These are phyloP conservation scores for Globisporangium cylindrosporum DNA, from an alignment of 352 stramenopile genomes.

Conservation along the genomic window DNA sequence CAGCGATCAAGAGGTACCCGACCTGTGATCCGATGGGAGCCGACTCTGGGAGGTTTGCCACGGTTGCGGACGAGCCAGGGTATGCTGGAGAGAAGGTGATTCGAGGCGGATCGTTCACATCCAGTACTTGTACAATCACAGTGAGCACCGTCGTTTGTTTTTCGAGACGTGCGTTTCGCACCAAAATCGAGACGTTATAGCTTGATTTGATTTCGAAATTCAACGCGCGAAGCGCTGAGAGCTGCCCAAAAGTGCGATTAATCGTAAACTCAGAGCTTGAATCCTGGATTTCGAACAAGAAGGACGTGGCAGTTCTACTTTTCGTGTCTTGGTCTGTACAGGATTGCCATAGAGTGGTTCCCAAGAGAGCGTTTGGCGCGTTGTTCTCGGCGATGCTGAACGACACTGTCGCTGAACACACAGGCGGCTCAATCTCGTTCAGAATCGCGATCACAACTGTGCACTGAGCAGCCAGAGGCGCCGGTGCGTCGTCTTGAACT, in stretches of 20 bases:
- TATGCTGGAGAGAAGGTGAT: background rate
- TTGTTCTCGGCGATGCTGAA: constrained; percentile 27
- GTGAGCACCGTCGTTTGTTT: constrained; percentile 21
- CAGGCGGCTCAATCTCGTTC: constrained; percentile 28
- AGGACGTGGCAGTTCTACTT: constrained; percentile 18
- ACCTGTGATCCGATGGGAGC: constrained; percentile 4
- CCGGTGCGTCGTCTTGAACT: constrained; percentile 43
- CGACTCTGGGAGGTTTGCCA: constrained; percentile 8
- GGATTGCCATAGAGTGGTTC: constrained; percentile 32
- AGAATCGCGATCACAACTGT: constrained; percentile 34
- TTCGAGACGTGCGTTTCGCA: constrained; percentile 27
- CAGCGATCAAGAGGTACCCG: background rate
- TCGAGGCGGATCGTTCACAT: constrained; percentile 9
- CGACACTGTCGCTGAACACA: constrained; percentile 3
- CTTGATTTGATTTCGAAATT: constrained; percentile 29
- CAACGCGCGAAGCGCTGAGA: constrained; percentile 14
- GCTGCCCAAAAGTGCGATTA: constrained; percentile 21
- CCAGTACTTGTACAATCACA: constrained; percentile 14
- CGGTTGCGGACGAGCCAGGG: background rate
- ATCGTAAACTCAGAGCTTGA: constrained; percentile 19
- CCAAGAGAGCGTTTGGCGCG: constrained; percentile 22
- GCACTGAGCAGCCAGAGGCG: constrained; percentile 31
- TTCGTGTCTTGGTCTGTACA: constrained; percentile 47
- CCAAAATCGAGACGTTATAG: constrained; percentile 28
- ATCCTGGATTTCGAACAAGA: constrained; percentile 37